Evolutionary conservation across 129 eudicot genomes (phyloP).

Genomic region (Flaveria ramosissima): DNA sequence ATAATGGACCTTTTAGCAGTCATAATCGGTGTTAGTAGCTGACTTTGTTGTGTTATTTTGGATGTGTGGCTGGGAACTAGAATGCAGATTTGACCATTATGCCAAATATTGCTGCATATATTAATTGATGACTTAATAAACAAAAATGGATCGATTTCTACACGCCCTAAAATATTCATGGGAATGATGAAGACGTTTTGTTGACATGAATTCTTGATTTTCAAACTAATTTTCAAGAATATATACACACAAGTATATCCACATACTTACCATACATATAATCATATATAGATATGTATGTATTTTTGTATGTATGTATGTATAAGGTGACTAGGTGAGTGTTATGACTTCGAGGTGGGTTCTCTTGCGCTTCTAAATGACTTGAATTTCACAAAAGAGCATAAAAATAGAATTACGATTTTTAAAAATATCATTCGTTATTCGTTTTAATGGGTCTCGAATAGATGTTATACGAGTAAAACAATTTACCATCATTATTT

Average conservation of each 20-base stretch:
- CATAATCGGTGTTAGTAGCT: not conserved
- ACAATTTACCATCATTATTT: too few relatives aligned
- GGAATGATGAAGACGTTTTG: conserved; percentile 1
- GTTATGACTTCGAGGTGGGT: too few relatives aligned
- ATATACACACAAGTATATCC: not conserved
- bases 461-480: too few relatives aligned
- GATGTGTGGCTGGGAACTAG: conserved; percentile 1
- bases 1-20: conserved; percentile 17
- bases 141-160: not conserved
- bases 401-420: too few relatives aligned
- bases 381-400: too few relatives aligned
- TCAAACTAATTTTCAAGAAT: not conserved
- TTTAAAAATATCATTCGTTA: too few relatives aligned
- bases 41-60: conserved; percentile 16
- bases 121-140: not conserved
- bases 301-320: too few relatives aligned
- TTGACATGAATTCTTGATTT: not conserved
- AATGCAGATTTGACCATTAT: not conserved
- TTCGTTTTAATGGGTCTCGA: too few relatives aligned
- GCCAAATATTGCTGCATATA: not conserved
- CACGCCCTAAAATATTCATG: not conserved
- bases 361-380: too few relatives aligned
- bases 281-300: too few relatives aligned
- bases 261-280: not conserved
- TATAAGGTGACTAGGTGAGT: too few relatives aligned